Percentiles rank a stretch among this genome's conserved stretches.
Evolutionary conservation across 2,329 filamentous ascomycete species (phyloP).

Genomic region (Botrytis fragariae): DNA sequence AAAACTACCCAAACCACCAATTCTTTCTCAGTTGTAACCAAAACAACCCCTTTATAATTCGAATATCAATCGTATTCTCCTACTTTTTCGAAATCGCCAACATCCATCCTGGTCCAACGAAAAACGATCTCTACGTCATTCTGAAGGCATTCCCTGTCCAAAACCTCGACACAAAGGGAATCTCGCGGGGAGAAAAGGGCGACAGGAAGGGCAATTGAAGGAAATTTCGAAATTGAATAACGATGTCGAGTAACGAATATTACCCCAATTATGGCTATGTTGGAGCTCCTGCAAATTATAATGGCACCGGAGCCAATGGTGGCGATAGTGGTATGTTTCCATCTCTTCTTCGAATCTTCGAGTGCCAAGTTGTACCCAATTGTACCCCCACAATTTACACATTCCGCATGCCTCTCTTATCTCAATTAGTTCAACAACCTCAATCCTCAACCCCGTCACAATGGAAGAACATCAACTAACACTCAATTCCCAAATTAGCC

Average conservation of each 20-base stretch:
- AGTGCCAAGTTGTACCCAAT: background rate
- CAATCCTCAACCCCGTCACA: background rate
- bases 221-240: background rate
- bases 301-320: constrained; percentile 51
- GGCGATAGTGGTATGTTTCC: constrained; percentile 40
- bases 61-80: background rate
- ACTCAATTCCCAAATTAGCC: constrained; percentile 48
- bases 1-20: background rate
- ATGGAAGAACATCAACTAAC: constrained; percentile 9
- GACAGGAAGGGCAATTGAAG: constrained; percentile 12
- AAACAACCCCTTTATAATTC: background rate
- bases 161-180: background rate
- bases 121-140: background rate
- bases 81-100: background rate
- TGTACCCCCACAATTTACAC: background rate
- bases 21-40: background rate
- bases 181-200: background rate
- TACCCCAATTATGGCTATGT: constrained; percentile 50
- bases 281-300: constrained; percentile 58
- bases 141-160: background rate
- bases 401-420: constrained; percentile 9
- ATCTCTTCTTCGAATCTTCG: background rate
- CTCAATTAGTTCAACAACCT: background rate
- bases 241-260: constrained; percentile 22
- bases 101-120: background rate